These are phyloP conservation scores for Saturnispora bothae DNA, from an alignment of 805 yeast species.

Conservation along the genomic window DNA sequence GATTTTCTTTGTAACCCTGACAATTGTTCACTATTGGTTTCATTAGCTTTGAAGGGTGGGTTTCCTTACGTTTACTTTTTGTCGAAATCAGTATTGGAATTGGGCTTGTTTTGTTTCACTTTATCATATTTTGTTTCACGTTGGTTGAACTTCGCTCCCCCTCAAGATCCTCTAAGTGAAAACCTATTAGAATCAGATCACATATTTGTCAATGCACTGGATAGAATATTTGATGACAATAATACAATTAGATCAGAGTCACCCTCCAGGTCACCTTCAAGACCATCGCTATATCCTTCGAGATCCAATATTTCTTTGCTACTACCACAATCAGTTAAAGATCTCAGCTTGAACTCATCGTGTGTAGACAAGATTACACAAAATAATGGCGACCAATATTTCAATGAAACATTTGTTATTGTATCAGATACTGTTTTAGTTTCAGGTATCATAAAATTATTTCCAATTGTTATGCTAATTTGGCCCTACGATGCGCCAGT, in stretches of 20 bases:
- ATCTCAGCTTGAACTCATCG: neutral
- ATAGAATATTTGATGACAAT: neutral
- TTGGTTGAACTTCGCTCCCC: conserved; percentile 18
- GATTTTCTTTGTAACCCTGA: conserved; percentile 23
- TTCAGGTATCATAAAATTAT: conserved; percentile 69
- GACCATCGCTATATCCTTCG: neutral
- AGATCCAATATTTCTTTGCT: neutral
- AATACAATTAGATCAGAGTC: neutral
- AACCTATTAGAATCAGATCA: conserved; percentile 6
- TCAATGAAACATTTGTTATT: conserved; percentile 5
- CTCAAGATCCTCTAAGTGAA: conserved; percentile 1
- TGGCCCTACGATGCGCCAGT: conserved; percentile 92
- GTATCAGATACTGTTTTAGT: conserved; percentile 61
- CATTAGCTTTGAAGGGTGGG: conserved; percentile 27
- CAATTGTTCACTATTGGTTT: conserved; percentile 18
- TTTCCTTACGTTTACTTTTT: conserved; percentile 50
- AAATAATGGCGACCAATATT: neutral
- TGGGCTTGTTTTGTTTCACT: conserved; percentile 12
- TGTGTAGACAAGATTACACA: neutral
- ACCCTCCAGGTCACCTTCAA: conserved; percentile 5
- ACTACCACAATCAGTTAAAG: neutral
- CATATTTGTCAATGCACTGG: conserved; percentile 3
- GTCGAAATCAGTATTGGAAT: conserved; percentile 34
- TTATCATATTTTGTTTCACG: conserved; percentile 10
- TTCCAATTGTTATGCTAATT: conserved; percentile 86